phyloP scores from a whole-genome alignment of 768 basidiomycete species.

The Jaapia argillacea region DNA sequence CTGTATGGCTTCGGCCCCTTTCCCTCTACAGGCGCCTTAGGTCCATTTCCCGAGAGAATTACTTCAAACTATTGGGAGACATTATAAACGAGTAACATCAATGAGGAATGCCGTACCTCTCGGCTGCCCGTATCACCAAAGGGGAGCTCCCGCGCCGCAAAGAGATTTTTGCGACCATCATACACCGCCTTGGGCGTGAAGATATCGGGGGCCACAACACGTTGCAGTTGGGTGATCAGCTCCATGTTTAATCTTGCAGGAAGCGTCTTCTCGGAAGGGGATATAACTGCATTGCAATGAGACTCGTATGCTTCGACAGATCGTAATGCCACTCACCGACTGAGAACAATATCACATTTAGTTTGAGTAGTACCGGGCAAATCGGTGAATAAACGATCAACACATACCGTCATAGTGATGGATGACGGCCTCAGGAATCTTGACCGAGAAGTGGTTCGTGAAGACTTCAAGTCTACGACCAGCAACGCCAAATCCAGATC shows the following conservation, averaged over 20 bases:
- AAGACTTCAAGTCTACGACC: constrained; percentile 34
- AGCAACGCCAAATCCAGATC: constrained; percentile 50
- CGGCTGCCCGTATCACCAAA: constrained; percentile 40
- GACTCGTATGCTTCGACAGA: neutral
- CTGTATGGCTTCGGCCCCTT: constrained; percentile 55
- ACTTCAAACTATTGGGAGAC: constrained; percentile 46
- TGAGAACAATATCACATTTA: constrained; percentile 11
- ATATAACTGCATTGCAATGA: constrained; percentile 36
- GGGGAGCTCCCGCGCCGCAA: constrained; percentile 48
- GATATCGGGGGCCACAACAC: constrained; percentile 41
- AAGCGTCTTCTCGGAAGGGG: constrained; percentile 56
- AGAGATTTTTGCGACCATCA: constrained; percentile 74
- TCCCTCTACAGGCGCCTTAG: constrained; percentile 3
- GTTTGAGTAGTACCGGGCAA: neutral
- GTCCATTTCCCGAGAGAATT: constrained; percentile 30
- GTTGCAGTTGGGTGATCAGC: constrained; percentile 55
- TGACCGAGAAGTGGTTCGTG: constrained; percentile 57
- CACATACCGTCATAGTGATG: constrained; percentile 72
- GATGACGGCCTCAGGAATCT: constrained; percentile 52
- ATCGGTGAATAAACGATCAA: constrained; percentile 3
- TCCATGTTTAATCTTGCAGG: constrained; percentile 64
- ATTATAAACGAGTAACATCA: neutral
- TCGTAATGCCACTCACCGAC: constrained; percentile 29
- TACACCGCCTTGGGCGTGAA: constrained; percentile 71
- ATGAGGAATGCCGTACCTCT: constrained; percentile 32